Percentiles rank a stretch among this genome's conserved stretches.
phyloP scores from a whole-genome alignment of 2,329 filamentous ascomycete genomes.

The Magnaporthiopsis rhizophila region DNA sequence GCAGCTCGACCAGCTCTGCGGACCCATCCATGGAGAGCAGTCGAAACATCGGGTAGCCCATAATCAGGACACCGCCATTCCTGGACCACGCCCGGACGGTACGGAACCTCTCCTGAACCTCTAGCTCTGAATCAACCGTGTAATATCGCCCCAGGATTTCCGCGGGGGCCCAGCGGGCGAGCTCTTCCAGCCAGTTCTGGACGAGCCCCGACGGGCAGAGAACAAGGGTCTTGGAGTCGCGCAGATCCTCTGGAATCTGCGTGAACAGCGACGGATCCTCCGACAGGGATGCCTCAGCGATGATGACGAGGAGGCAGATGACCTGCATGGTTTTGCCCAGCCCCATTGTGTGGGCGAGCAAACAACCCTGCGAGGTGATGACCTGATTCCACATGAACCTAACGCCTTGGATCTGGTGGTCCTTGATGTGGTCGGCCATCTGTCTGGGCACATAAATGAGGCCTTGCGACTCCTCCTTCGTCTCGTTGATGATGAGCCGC shows the following conservation, averaged over 20 bases:
- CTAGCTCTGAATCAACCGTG: slow-evolving; percentile 40
- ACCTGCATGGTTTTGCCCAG: slow-evolving; percentile 90
- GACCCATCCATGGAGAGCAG: slow-evolving; percentile 18
- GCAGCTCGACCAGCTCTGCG: slow-evolving; percentile 23
- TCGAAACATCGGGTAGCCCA: slow-evolving; percentile 67
- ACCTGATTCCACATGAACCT: slow-evolving; percentile 86
- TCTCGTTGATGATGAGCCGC: slow-evolving; percentile 58
- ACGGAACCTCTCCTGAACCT: slow-evolving; percentile 28
- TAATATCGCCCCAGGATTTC: slow-evolving; percentile 46
- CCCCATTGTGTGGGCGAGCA: slow-evolving; percentile 86
- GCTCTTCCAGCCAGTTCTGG: slow-evolving; percentile 77
- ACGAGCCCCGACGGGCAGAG: slow-evolving; percentile 69
- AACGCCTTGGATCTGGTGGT: slow-evolving; percentile 74
- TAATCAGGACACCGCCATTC: slow-evolving; percentile 63
- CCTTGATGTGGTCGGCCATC: slow-evolving; percentile 61
- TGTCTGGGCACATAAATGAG: slow-evolving; percentile 56
- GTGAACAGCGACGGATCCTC: slow-evolving; percentile 43
- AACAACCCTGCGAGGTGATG: slow-evolving; percentile 64
- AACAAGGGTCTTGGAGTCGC: slow-evolving; percentile 57
- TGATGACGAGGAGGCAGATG: slow-evolving; percentile 71
- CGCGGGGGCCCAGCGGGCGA: slow-evolving; percentile 57
- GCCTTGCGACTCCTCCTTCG: slow-evolving; percentile 50
- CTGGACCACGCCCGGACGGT: slow-evolving; percentile 51
- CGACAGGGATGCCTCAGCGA: slow-evolving; percentile 59
- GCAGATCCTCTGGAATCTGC: slow-evolving; percentile 63